phyloP scores from a whole-genome alignment of 306 rosid species.

The Cucumis sativus region DNA sequence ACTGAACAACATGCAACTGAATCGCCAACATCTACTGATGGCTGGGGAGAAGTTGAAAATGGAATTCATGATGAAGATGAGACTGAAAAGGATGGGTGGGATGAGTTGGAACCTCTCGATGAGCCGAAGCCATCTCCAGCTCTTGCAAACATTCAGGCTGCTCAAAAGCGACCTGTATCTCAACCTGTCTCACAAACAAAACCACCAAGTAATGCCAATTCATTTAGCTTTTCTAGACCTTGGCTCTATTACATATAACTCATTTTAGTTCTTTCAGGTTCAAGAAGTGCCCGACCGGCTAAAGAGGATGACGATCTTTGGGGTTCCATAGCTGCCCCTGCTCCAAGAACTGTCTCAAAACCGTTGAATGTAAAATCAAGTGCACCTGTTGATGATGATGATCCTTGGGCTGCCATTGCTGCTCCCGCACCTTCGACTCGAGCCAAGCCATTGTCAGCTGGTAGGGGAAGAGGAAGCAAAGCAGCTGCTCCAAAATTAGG shows the following conservation, averaged over 20 bases:
- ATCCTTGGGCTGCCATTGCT: conserved; percentile 97
- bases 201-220: conserved; percentile 47
- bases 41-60: conserved; percentile 97
- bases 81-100: conserved; percentile 91
- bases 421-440: conserved; percentile 82
- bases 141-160: conserved; percentile 84
- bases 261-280: conserved; percentile 19
- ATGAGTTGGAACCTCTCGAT: conserved; percentile 82
- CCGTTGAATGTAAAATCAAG: conserved; percentile 39
- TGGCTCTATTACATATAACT: background rate
- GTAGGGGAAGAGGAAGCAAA: conserved; percentile 69
- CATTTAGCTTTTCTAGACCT: background rate
- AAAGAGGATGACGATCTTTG: conserved; percentile 73
- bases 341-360: conserved; percentile 56
- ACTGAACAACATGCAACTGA: conserved; percentile 46
- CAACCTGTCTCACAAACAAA: conserved; percentile 51
- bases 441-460: conserved; percentile 63
- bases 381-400: conserved; percentile 40
- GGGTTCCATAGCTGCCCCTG: conserved; percentile 92
- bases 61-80: conserved; percentile 54
- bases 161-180: conserved; percentile 84
- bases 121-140: conserved; percentile 60
- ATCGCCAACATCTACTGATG: conserved; percentile 92
- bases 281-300: conserved; percentile 33
- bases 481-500: conserved; percentile 72